Percentiles rank a stretch among this genome's conserved stretches.
phyloP scores from a whole-genome alignment of 2,329 filamentous ascomycete genomes.

The Emydomyces testavorans region DNA sequence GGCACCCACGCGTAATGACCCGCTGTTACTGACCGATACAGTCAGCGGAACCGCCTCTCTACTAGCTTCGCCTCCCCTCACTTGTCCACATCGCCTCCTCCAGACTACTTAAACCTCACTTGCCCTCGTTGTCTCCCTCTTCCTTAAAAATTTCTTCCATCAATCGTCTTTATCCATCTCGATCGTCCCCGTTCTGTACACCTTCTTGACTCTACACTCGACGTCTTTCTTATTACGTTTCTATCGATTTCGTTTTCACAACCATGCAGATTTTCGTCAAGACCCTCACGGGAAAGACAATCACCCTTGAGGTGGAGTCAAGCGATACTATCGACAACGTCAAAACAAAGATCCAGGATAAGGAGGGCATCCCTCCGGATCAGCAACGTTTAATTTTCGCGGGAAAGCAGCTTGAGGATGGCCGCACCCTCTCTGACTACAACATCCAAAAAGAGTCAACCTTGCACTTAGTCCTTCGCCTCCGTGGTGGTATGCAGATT shows the following conservation, averaged over 20 bases:
- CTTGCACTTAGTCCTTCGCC: conserved; percentile 63
- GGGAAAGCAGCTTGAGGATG: conserved; percentile 48
- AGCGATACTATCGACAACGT: conserved; percentile 43
- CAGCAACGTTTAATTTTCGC: conserved; percentile 50
- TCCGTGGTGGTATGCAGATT: conserved; percentile 54
- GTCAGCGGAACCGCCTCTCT: conserved; percentile 1
- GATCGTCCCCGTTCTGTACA: conserved; percentile 4
- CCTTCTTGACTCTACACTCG: conserved; percentile 14
- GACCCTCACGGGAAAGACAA: conserved; percentile 59
- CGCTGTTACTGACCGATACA: neutral
- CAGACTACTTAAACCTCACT: conserved; percentile 26
- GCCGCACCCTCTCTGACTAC: conserved; percentile 45
- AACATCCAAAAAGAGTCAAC: conserved; percentile 54
- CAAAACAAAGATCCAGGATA: conserved; percentile 50
- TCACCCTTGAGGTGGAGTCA: conserved; percentile 41
- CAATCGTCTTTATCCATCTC: neutral
- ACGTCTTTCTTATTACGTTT: conserved; percentile 4
- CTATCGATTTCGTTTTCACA: conserved; percentile 25
- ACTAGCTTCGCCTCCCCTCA: conserved; percentile 12
- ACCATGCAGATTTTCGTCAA: conserved; percentile 98
- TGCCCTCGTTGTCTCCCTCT: conserved; percentile 20
- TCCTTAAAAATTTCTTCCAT: conserved; percentile 20
- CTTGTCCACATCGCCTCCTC: conserved; percentile 14
- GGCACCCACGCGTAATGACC: neutral
- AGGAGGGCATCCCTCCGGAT: conserved; percentile 49